Evolutionary conservation across 2,329 filamentous ascomycete genomes (phyloP).

Genomic region (Beauveria sp.): DNA sequence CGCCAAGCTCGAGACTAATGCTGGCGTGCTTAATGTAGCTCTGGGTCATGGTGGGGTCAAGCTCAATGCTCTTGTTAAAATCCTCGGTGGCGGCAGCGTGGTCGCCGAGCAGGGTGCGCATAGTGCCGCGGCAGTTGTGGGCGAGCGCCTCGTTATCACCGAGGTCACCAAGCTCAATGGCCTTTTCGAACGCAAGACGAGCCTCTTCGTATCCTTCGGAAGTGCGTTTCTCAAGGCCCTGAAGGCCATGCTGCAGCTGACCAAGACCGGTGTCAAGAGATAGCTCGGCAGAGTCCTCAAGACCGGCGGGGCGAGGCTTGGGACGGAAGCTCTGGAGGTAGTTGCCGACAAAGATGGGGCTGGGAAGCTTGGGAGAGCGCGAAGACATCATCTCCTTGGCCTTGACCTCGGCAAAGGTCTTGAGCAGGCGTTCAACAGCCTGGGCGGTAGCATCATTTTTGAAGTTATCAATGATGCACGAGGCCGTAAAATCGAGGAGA

Average conservation of each 20-base stretch:
- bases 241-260: constrained; percentile 75
- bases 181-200: constrained; percentile 76
- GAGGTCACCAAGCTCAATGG: constrained; percentile 72
- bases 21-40: constrained; percentile 98
- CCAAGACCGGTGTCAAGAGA: constrained; percentile 72
- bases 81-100: constrained; percentile 76
- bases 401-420: constrained; percentile 94
- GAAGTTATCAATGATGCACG: constrained; percentile 98
- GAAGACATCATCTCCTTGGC: constrained; percentile 83
- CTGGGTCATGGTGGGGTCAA: constrained; percentile 82
- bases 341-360: constrained; percentile 94
- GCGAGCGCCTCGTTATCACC: constrained; percentile 82
- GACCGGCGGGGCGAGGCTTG: constrained; percentile 67
- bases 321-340: constrained; percentile 97
- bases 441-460: constrained; percentile 83
- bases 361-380: constrained; percentile 81
- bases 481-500: constrained; percentile 93
- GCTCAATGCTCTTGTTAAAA: constrained; percentile 85
- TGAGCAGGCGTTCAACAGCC: constrained; percentile 85
- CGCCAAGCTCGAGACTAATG: constrained; percentile 90
- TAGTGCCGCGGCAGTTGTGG: constrained; percentile 94
- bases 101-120: constrained; percentile 86
- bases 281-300: constrained; percentile 76
- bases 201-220: constrained; percentile 89
- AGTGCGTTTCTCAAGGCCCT: constrained; percentile 77